phyloP scores from a whole-genome alignment of 176 grass and related monocot genomes.

The Raddia distichophylla region DNA sequence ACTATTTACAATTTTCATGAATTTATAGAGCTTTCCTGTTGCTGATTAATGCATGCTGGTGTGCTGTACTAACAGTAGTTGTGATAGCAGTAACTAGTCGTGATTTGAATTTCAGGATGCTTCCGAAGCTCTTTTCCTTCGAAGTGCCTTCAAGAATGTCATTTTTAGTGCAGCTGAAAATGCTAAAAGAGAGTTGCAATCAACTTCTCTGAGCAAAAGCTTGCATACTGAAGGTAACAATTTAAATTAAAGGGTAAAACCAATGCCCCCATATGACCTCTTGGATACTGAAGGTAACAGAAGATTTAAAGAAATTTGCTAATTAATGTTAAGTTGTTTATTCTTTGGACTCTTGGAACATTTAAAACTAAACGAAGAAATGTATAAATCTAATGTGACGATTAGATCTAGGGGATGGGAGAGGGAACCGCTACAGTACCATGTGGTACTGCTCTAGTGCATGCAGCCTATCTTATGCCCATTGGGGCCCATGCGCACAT shows the following conservation, averaged over 20 bases:
- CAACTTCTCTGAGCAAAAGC: slow-evolving; percentile 47
- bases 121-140: slow-evolving; percentile 85
- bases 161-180: slow-evolving; percentile 62
- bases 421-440: too few species aligned
- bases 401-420: too few species aligned
- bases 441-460: too few species aligned
- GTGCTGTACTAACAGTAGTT: neutral
- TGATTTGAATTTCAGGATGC: slow-evolving; percentile 70
- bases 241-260: slow-evolving; percentile 7
- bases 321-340: neutral
- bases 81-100: neutral
- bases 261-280: neutral
- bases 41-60: neutral
- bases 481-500: too few species aligned
- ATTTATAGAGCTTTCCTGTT: neutral
- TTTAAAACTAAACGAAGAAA: slow-evolving; percentile 37
- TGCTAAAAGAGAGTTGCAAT: slow-evolving; percentile 47
- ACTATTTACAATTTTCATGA: neutral
- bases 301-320: slow-evolving; percentile 2
- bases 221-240: slow-evolving; percentile 57
- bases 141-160: slow-evolving; percentile 87
- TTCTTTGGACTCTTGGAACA: neutral
- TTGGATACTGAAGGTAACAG: slow-evolving; percentile 59
- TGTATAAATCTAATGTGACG: neutral
- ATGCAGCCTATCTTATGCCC: too few species aligned